Conservation (phyloP, 495 filamentous ascomycete genomes). For the Aspergillus avenaceus region DNA sequence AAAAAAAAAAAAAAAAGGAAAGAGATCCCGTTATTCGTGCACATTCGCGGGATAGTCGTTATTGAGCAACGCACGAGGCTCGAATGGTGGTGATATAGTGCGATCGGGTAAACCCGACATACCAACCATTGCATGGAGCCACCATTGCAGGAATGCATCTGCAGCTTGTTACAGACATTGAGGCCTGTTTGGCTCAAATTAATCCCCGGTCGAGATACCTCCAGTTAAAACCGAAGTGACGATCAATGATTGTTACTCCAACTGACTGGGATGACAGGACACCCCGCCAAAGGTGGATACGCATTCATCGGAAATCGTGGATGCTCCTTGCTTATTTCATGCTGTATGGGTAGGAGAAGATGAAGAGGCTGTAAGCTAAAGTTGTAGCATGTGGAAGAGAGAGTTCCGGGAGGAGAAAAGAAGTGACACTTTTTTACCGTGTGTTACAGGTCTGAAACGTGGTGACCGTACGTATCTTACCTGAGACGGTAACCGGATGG, state of each 20-base stretch:
- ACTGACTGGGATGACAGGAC: neutral
- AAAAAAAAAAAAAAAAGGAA: no score
- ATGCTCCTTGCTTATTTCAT: conserved; percentile 3
- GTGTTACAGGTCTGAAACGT: conserved; percentile 9
- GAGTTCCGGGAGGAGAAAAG: neutral
- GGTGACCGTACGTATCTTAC: conserved; percentile 13
- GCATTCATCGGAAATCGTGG: conserved; percentile 5
- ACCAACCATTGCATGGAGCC: neutral
- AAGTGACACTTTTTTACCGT: neutral
- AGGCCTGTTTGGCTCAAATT: neutral
- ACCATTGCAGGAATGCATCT: neutral
- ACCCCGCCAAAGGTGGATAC: conserved; percentile 6
- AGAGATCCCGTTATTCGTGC: neutral
- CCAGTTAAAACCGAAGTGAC: neutral
- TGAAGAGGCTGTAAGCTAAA: conserved; percentile 5
- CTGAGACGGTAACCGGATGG: conserved; percentile 6
- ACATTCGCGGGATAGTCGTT: conserved; percentile 4
- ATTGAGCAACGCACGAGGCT: neutral
- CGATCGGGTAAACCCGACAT: conserved; percentile 2
- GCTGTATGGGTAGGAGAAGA: neutral
- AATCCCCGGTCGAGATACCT: neutral
- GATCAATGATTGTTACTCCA: neutral
- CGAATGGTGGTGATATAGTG: neutral
- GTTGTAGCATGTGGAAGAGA: neutral
- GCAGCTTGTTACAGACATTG: neutral